Conservation (phyloP, 805 yeast genomes). For the Myxozyma neotropica region DNA sequence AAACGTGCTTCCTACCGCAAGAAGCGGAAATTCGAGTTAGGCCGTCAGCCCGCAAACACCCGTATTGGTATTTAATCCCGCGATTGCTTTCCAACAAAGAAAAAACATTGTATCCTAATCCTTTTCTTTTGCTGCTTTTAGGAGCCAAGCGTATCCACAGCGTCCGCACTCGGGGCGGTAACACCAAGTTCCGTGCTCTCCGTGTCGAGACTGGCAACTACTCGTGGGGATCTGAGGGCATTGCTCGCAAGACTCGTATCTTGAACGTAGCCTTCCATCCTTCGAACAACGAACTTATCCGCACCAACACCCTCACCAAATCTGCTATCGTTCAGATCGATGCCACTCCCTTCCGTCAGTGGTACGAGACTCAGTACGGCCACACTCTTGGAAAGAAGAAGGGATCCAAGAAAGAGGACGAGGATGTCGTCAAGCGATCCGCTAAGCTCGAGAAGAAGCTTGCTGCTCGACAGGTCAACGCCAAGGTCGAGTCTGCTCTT, state of each 20-base stretch:
- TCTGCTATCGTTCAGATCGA: conserved; percentile 98
- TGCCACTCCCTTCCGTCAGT: conserved; percentile 99
- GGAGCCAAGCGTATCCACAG: conserved; percentile 97
- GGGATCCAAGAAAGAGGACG: conserved; percentile 40
- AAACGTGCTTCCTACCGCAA: conserved; percentile 99
- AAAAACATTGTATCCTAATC: too few relatives aligned
- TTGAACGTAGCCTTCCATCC: conserved; percentile 98
- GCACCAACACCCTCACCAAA: conserved; percentile 99
- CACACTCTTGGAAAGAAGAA: conserved; percentile 84
- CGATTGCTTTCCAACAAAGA: too few relatives aligned
- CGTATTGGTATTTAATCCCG: conserved; percentile 65
- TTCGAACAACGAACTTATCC: conserved; percentile 98
- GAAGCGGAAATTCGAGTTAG: conserved; percentile 99
- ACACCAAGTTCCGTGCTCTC: conserved; percentile 99
- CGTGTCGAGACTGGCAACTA: conserved; percentile 96
- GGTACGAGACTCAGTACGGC: conserved; percentile 99
- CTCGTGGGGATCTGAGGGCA: conserved; percentile 99
- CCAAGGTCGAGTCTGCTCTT: conserved; percentile 87
- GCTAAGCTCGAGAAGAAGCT: conserved; percentile 57
- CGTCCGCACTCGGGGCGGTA: conserved; percentile 99
- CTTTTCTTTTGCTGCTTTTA: neutral
- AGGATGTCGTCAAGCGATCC: conserved; percentile 63
- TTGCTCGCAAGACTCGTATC: conserved; percentile 98
- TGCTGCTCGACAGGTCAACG: conserved; percentile 84
- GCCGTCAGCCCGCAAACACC: conserved; percentile 99